Evolutionary conservation across 305 asterid genomes (phyloP).

Genomic region (Solanum hybrid): DNA sequence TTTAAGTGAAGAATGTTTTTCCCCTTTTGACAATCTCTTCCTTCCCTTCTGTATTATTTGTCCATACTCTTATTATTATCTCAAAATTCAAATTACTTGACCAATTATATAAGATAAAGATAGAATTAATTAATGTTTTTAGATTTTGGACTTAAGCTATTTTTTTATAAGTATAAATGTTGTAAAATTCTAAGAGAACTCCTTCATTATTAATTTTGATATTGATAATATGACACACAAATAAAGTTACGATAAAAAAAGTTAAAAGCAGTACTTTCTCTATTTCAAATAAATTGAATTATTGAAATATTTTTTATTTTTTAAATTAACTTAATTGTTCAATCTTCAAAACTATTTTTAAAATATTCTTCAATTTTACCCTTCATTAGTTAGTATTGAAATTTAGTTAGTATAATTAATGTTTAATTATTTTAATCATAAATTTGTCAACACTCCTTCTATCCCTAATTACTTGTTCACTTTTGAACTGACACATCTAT

Average conservation of each 20-base stretch:
- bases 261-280: neutral
- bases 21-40: neutral
- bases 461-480: accelerated
- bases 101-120: neutral
- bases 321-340: neutral
- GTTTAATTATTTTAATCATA: too few relatives aligned
- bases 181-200: neutral
- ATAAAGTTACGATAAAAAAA: accelerated
- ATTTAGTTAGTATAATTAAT: neutral
- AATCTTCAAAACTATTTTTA: too few relatives aligned
- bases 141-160: neutral
- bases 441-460: too few relatives aligned
- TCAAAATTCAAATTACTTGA: neutral
- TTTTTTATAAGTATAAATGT: neutral
- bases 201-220: neutral
- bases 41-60: neutral
- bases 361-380: too few relatives aligned
- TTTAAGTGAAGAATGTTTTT: neutral
- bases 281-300: too few relatives aligned
- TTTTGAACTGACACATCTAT: neutral
- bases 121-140: neutral
- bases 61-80: neutral
- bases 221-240: neutral
- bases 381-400: neutral
- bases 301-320: too few relatives aligned